phyloP scores from a whole-genome alignment of 176 grass and related monocot species.

The Musa beccarii region DNA sequence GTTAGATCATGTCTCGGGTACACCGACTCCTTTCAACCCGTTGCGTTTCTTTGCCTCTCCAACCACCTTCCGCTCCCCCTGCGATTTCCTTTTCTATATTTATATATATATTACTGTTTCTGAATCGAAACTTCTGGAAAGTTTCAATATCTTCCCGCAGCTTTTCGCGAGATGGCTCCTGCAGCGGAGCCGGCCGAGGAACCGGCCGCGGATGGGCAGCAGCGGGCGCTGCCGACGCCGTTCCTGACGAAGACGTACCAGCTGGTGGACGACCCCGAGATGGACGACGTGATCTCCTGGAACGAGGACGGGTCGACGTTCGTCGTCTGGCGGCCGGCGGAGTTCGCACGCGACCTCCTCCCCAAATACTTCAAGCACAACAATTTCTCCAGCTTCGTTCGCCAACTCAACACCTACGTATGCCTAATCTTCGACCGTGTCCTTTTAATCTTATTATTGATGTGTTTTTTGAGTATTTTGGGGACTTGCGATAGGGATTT shows the following conservation, averaged over 20 bases:
- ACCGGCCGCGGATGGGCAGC: background rate
- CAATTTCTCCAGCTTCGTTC: conserved; percentile 97
- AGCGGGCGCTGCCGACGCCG: conserved; percentile 60
- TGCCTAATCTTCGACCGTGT: background rate
- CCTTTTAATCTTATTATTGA: background rate
- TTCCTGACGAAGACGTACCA: conserved; percentile 95
- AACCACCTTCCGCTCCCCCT: no score
- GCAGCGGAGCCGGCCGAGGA: background rate
- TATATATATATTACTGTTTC: no score
- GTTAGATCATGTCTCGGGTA: no score
- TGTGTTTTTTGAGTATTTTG: background rate
- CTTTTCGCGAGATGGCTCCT: background rate
- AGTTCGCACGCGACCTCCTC: conserved; percentile 85
- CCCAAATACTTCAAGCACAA: conserved; percentile 99
- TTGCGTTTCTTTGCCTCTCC: no score
- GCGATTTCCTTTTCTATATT: no score
- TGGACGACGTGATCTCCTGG: conserved; percentile 91
- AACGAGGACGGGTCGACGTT: conserved; percentile 66
- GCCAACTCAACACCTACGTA: conserved; percentile 96
- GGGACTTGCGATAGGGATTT: conserved; percentile 2
- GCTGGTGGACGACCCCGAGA: conserved; percentile 63
- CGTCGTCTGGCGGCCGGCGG: conserved; percentile 73
- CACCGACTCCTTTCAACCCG: no score
- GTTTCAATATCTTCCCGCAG: no score
- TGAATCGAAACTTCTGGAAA: no score